A percentile compares a stretch with the other conserved stretches of the same genome.
Conservation (phyloP, 2,329 filamentous ascomycete genomes). For the Macrophomina phaseolina region DNA sequence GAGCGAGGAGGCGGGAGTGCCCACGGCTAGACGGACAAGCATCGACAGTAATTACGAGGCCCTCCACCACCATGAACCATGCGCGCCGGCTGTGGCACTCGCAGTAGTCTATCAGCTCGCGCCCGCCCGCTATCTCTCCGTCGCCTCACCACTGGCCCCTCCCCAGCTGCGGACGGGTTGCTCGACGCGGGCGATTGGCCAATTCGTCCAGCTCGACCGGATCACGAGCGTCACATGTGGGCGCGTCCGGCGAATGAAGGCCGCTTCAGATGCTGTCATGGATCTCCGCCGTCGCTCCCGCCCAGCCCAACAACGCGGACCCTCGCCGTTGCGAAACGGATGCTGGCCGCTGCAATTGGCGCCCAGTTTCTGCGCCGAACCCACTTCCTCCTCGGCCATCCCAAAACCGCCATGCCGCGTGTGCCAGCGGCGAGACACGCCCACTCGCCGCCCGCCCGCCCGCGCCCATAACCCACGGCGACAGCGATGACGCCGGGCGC, state of each 20-base stretch:
- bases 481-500: constrained; percentile 13
- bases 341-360: constrained; percentile 16
- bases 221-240: background rate
- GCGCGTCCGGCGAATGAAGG: constrained; percentile 10
- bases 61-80: constrained; percentile 16
- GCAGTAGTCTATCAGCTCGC: constrained; percentile 19
- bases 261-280: constrained; percentile 6
- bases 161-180: constrained; percentile 2
- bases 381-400: background rate
- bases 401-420: constrained; percentile 12
- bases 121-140: constrained; percentile 3
- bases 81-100: constrained; percentile 20
- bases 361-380: background rate
- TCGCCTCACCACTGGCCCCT: constrained; percentile 10
- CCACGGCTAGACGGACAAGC: constrained; percentile 4
- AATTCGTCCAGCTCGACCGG: constrained; percentile 1
- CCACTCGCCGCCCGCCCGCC: background rate
- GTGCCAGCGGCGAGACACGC: constrained; percentile 6
- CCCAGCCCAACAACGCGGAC: constrained; percentile 2
- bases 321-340: constrained; percentile 17
- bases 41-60: constrained; percentile 22
- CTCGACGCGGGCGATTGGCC: constrained; percentile 16
- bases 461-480: background rate
- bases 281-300: constrained; percentile 3
- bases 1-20: constrained; percentile 15